phyloP scores from a whole-genome alignment of 495 filamentous ascomycete genomes.

The Penicillium simplicissimum region DNA sequence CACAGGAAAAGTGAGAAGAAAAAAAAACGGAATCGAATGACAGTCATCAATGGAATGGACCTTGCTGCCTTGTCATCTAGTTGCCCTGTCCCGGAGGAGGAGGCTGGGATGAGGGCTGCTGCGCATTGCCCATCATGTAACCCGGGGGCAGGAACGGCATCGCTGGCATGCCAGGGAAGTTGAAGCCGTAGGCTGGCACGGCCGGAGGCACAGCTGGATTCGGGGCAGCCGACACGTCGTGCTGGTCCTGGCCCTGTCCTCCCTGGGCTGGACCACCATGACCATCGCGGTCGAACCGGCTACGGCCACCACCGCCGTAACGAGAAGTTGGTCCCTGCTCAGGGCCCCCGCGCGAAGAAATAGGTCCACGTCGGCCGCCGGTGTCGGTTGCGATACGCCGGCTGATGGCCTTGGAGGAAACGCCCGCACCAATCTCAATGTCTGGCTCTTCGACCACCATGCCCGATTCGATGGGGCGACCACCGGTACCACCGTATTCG shows the following conservation, averaged over 20 bases:
- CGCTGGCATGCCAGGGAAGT: conserved; percentile 63
- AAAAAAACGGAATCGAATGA: background rate
- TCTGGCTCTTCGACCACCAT: conserved; percentile 96
- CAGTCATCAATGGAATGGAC: background rate
- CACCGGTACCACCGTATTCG: conserved; percentile 90
- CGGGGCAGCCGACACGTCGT: conserved; percentile 47
- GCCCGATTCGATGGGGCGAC: conserved; percentile 73
- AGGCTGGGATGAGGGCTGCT: conserved; percentile 40
- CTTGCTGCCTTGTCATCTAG: conserved; percentile 16
- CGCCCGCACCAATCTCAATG: conserved; percentile 96
- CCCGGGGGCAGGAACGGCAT: conserved; percentile 72
- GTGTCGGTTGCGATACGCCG: conserved; percentile 78
- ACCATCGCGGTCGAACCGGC: conserved; percentile 51
- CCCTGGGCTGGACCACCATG: conserved; percentile 41
- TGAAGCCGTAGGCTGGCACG: conserved; percentile 69
- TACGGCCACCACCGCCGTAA: conserved; percentile 19
- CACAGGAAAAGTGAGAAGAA: background rate
- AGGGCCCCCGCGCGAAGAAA: conserved; percentile 60
- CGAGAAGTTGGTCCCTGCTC: conserved; percentile 24
- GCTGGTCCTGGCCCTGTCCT: conserved; percentile 26
- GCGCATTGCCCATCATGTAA: conserved; percentile 55
- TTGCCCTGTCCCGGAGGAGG: conserved; percentile 50
- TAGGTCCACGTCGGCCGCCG: conserved; percentile 70
- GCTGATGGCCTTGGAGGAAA: conserved; percentile 93
- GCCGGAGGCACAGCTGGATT: conserved; percentile 60